Evolutionary conservation across 805 yeast species (phyloP).

Genomic region (Zygotorulaspora danielsina): DNA sequence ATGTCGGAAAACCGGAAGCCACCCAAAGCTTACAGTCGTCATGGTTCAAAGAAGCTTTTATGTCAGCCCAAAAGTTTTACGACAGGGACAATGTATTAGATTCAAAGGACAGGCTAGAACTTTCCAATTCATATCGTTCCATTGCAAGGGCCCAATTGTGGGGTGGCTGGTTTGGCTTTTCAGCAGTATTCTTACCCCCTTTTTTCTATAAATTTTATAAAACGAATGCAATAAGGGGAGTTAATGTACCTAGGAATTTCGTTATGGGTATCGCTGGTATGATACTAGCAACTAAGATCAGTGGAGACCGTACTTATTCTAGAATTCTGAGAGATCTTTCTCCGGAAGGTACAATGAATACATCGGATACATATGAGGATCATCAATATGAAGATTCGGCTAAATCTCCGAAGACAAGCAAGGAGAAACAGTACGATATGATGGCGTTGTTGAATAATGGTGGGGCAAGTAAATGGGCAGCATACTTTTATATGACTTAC

Average conservation of each 20-base stretch:
- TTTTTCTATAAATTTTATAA: constrained; percentile 35
- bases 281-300: constrained; percentile 34
- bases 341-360: constrained; percentile 26
- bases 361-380: constrained; percentile 15
- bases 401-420: constrained; percentile 13
- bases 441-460: constrained; percentile 33
- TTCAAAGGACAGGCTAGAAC: constrained; percentile 39
- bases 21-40: constrained; percentile 19
- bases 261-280: constrained; percentile 42
- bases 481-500: constrained; percentile 50
- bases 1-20: not conserved
- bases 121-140: constrained; percentile 39
- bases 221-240: constrained; percentile 36
- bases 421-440: constrained; percentile 34
- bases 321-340: constrained; percentile 29
- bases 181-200: constrained; percentile 43
- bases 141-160: constrained; percentile 36
- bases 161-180: constrained; percentile 42
- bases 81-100: constrained; percentile 45
- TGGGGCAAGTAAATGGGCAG: constrained; percentile 42
- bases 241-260: constrained; percentile 41
- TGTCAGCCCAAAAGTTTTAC: constrained; percentile 45
- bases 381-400: constrained; percentile 7
- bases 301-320: constrained; percentile 33
- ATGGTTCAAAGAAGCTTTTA: constrained; percentile 39